Conservation (phyloP, 2,329 filamentous ascomycete genomes). For the Hypomyces rosellus region DNA sequence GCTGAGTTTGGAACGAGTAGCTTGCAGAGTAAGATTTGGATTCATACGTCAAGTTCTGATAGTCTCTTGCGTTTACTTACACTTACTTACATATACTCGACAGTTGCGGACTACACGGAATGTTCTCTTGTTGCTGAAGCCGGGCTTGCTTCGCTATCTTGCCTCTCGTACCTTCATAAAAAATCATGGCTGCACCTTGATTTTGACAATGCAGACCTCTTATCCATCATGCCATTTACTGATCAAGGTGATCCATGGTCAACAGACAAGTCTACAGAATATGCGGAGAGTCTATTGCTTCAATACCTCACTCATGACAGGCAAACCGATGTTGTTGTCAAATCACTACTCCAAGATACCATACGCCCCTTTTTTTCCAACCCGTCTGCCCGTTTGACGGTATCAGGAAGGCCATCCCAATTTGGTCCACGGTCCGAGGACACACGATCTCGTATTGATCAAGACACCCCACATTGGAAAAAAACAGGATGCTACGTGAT, state of each 20-base stretch:
- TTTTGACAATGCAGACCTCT: slow-evolving; percentile 15
- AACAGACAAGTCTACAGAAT: slow-evolving; percentile 22
- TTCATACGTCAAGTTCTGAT: not conserved
- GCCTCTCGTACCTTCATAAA: not conserved
- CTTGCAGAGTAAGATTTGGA: not conserved
- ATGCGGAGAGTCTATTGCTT: slow-evolving; percentile 28
- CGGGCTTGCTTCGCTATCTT: slow-evolving; percentile 4
- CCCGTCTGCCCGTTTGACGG: slow-evolving; percentile 37
- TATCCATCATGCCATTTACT: slow-evolving; percentile 27
- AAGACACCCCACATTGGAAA: slow-evolving; percentile 19
- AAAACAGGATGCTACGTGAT: slow-evolving; percentile 14
- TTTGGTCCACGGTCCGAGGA: slow-evolving; percentile 14
- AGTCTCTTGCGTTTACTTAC: not conserved
- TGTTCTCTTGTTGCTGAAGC: slow-evolving; percentile 5
- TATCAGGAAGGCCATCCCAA: slow-evolving; percentile 23
- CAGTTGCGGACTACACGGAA: slow-evolving; percentile 2
- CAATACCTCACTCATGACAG: slow-evolving; percentile 16
- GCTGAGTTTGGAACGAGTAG: not conserved
- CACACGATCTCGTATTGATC: not conserved
- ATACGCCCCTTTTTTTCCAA: slow-evolving; percentile 62
- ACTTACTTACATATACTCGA: not conserved
- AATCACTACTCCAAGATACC: slow-evolving; percentile 54
- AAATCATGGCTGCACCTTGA: not conserved
- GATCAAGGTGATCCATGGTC: slow-evolving; percentile 33
- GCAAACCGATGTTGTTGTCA: slow-evolving; percentile 38